Base-by-base conservation (phyloP, 495 filamentous ascomycete genomes). In the Aspergillus wentii region DNA sequence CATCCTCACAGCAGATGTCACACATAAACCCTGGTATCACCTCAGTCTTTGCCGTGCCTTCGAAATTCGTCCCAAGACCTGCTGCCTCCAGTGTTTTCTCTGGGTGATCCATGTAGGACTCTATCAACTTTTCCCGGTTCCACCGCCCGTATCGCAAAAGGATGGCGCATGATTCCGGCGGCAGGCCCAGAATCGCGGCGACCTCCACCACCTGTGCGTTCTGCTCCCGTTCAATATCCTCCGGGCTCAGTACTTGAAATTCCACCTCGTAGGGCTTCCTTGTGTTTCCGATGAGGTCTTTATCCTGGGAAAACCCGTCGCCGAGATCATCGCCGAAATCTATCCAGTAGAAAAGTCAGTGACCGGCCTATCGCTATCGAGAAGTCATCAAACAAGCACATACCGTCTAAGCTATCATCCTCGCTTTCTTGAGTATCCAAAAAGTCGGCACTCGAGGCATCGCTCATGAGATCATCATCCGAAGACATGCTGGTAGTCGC, bases 1-100 rank as follows among this genome's bases (percentile, higher is more conserved):
- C 80, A 45, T 98, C 94, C 42, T 98, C 90, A 61, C 86, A 98
- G 62, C 92, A 98, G 46, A 98, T 98, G 32, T 92, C 88, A 64
- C 92, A 98, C 42, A 76, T 69, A 59, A 98, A 98, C 4, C 80
- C 86, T 8, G 75, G 71, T 16, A 94, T 63, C 23, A 72, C 66
- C 48, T 88, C 74, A 8, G 91, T 72, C 49, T 72, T 79, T 5
- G 85, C 85, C 13, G 69, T 71, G 7, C 68, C 62, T n/a, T 71
- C 59, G n/a, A 74, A 71, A 33, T 68, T 77, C 18, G 78, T 73
- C 14, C 85, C 83, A 22, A 98, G 66, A 4, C 92, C 92, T 9
- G 91, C 88, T 31, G 79, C 80, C 49, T 95, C 89, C n/a, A 96
- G 62, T 0, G 89, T 79, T 52, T 79, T 64, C 8, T 83, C 74